phyloP scores from a whole-genome alignment of 257 asterid species.

The Fraxinus quadrangulata region DNA sequence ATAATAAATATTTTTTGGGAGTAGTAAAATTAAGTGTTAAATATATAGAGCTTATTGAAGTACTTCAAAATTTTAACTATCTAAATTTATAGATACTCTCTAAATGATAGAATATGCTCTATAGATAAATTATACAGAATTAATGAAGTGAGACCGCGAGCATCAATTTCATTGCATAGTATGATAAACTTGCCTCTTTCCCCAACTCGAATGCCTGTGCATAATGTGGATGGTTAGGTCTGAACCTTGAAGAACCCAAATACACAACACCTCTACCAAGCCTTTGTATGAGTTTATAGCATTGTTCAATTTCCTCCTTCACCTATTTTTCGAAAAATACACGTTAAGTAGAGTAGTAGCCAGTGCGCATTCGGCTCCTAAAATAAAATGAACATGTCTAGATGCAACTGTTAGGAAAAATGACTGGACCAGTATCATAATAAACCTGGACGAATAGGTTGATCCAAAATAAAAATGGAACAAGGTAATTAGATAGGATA shows the following conservation, averaged over 20 bases:
- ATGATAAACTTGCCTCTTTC: conserved; percentile 50
- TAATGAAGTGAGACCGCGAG: neutral
- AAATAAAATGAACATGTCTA: neutral
- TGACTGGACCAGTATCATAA: neutral
- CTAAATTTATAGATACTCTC: no score
- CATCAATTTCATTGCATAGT: neutral
- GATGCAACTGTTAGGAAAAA: neutral
- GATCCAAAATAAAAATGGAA: neutral
- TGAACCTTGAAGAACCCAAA: conserved; percentile 91
- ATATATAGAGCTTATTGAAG: no score
- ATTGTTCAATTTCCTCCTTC: conserved; percentile 75
- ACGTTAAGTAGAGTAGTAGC: conserved; percentile 10
- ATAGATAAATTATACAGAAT: neutral
- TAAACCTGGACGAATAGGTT: no score
- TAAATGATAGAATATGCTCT: no score
- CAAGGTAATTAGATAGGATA: neutral
- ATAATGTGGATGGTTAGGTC: conserved; percentile 69
- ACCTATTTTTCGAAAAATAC: conserved; percentile 47
- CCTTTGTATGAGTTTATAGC: conserved; percentile 76
- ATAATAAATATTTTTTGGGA: no score
- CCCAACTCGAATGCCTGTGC: conserved; percentile 59
- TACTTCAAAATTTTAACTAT: no score
- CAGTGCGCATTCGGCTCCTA: neutral
- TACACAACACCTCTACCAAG: conserved; percentile 93
- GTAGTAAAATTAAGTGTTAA: no score